Evolutionary conservation across 805 yeast species (phyloP), one percentile per base, ranked within the genome.

Genomic region (Schwanniomyces polymorphus): DNA sequence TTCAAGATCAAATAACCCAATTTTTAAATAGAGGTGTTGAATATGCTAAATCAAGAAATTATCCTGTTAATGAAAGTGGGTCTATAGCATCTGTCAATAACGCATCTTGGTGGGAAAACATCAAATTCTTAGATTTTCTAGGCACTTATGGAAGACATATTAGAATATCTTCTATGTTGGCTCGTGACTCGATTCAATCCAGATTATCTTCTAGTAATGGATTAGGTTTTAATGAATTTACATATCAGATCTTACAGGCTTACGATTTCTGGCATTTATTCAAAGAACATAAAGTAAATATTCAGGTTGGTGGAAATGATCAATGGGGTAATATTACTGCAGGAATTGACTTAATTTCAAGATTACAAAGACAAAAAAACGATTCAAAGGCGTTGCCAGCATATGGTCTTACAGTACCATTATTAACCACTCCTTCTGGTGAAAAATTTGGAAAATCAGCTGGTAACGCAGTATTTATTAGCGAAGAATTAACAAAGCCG

Each of bases 241-340:
- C 96, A 1, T 94, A 94, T 64, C 99, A 94, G 61, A 72, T 92
- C 16, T 69, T 94, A 46, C 99, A 94, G 65, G 98, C 97, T 0
- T 94, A 81, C 63, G 99, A 94, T 62, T 94, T 90, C 61, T 90
- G 86, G 76, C 90, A 91, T 60, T 68, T 94, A 48, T 82, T 81
- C 70, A 76, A 76, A 33, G 63, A 78, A 12, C 67, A 80, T 31
- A 65, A 72, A 3, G 91, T 91, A 38, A 74, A 76, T 38, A 67
- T 91, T 11, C 98, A 94, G 69, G 84, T 88, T 29, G 99, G 99
- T 21, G 99, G 99, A 5, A 91, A 88, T 61, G 99, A 94, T 63
- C 99, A 94, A 67, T 94, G 97, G 91, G 99, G 99, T 1, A 94
- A 94, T 59, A 94, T 94, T 49, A 89, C 96, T 1, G 97, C 98